Evolutionary conservation across 495 filamentous ascomycete species (phyloP).

Genomic region (Aspergillus avenaceus): DNA sequence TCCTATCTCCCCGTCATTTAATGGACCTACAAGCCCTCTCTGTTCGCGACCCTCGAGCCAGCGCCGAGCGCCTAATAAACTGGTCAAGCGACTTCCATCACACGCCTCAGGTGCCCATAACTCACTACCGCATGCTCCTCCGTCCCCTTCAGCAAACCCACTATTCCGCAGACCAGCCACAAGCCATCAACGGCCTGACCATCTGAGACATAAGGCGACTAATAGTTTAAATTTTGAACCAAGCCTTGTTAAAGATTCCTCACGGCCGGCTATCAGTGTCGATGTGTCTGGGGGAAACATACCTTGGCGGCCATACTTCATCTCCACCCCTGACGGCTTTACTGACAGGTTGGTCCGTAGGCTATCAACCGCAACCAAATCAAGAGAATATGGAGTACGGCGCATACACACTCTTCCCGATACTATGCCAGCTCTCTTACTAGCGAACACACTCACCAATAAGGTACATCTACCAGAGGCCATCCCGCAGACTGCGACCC

Average conservation of each 20-base stretch:
- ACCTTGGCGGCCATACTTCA: constrained; percentile 47
- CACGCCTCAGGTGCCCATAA: constrained; percentile 44
- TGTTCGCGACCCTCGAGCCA: constrained; percentile 42
- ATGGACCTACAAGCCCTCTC: constrained; percentile 67
- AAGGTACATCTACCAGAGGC: constrained; percentile 7
- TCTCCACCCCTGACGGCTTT: constrained; percentile 27
- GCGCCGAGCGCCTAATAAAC: constrained; percentile 68
- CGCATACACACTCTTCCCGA: constrained; percentile 23
- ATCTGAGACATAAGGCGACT: constrained; percentile 49
- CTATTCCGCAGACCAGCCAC: constrained; percentile 73
- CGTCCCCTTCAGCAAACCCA: constrained; percentile 50
- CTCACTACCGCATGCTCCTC: constrained; percentile 19
- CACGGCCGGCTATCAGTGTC: constrained; percentile 13
- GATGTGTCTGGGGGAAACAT: constrained; percentile 15
- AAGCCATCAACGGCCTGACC: constrained; percentile 79
- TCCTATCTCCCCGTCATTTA: constrained; percentile 65
- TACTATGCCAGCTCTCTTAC: constrained; percentile 34
- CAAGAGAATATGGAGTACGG: constrained; percentile 22
- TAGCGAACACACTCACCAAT: constrained; percentile 32
- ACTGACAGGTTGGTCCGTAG: constrained; percentile 33
- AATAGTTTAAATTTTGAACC: constrained; percentile 30
- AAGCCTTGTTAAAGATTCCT: constrained; percentile 12
- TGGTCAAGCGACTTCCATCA: constrained; percentile 79
- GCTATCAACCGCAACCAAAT: constrained; percentile 24
- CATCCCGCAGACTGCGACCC: constrained; percentile 1